Evolutionary conservation across 192 early-diverging fungal genomes (phyloP), one percentile per base, ranked within the genome.

Genomic region (Endogone sp.): DNA sequence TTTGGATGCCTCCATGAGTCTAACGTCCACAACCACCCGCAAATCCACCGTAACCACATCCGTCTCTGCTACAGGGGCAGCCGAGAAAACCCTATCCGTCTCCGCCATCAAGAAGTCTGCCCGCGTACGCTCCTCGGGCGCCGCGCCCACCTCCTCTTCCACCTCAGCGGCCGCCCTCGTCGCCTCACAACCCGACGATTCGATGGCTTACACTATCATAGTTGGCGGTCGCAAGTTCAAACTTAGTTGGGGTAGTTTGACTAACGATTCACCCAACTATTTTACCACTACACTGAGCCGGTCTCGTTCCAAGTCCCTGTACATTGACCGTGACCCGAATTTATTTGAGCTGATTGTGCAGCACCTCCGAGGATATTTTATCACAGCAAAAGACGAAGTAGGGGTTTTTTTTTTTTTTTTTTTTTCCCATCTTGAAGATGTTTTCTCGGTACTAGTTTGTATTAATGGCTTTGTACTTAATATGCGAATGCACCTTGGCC

Each of bases 321-420:
- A 83, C 54, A 75, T 87, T 71, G 81, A 87, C 64, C 72, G 85
- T 23, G 82, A 84, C 56, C 75, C 83, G 21, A 75, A 77, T 28
- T 76, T 78, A 4, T 87, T 87, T 67, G 68, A 78, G 49, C 66
- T 81, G 11, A 83, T 87, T 72, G 75, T 85, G 29, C 77, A 78
- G 23, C 79, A 85, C 69, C 71, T 87, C 30, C 79, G 81, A 29
- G 85, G 85, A 23, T 87, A 87, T 67, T 78, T 79, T 67, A 70
- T 85, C 25, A 66, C 68, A 23, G 74, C 81, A 3, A 62, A 44
- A 28, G 82, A 84, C 9, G 66, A 76, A 13, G 37, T 44, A 44
- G 37, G 37, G 37, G 37, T 44, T 13, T 8, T 44, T 13, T 4
- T 57, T 22, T 55, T 25, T 13, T 24, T 62, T 37, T 22, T 37